Percentiles rank a stretch among this genome's conserved stretches.
Conservation (phyloP, 257 asterid genomes). For the Schizonepeta tenuifolia region DNA sequence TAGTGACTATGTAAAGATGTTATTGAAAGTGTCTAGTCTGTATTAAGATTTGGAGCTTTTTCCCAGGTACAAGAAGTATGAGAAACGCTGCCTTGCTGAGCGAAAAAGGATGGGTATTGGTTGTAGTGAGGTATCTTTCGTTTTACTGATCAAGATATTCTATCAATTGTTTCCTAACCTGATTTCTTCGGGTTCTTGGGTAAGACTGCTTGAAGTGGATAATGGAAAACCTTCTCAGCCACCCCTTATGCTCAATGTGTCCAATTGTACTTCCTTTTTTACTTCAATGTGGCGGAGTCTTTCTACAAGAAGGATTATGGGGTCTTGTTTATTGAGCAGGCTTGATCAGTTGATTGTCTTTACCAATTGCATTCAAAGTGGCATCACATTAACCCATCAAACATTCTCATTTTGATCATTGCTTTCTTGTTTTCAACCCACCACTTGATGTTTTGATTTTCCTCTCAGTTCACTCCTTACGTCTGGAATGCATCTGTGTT, state of each 20-base stretch:
- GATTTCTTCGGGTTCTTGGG: not conserved
- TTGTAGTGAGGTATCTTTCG: conserved; percentile 72
- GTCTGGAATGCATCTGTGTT: not conserved
- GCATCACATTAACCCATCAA: not conserved
- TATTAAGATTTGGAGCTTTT: conserved; percentile 30
- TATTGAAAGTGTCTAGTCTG: not conserved
- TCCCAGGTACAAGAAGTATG: conserved; percentile 77
- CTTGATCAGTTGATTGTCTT: not conserved
- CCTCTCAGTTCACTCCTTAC: not conserved
- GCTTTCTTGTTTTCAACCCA: not conserved
- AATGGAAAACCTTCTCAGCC: not conserved
- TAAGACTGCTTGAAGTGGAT: not conserved
- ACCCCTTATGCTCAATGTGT: not conserved
- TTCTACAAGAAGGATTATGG: conserved; percentile 8
- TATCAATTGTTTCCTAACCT: not conserved
- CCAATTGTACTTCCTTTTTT: not conserved
- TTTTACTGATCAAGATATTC: conserved; percentile 4
- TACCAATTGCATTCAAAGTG: not conserved
- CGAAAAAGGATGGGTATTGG: conserved; percentile 82
- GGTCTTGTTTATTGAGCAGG: not conserved
- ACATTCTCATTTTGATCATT: not conserved
- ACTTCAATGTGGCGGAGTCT: not conserved
- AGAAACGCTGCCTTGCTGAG: conserved; percentile 74
- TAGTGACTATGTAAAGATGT: not conserved
- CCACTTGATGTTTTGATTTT: not conserved